Evolutionary conservation across 139 green algal genomes (phyloP), one percentile per base, ranked within the genome.

Genomic region (Zygnema cylindricum): DNA sequence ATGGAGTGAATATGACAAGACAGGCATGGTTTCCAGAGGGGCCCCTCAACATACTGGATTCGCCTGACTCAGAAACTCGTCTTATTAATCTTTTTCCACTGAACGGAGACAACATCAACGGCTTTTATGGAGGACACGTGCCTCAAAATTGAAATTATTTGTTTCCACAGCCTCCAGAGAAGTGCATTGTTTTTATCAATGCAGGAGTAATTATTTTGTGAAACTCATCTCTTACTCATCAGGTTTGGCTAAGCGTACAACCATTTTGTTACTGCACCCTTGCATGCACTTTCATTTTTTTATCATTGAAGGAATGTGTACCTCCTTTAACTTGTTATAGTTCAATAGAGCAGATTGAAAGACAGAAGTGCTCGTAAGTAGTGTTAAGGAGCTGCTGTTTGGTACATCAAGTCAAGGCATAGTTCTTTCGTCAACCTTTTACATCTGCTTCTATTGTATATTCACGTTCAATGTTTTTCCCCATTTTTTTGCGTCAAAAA

Each of bases 11-110:
- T 0, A 43, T 82, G 23, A 33, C 30, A 43, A 82, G 54, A 32
- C 76, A 82, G 76, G 54, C 76, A 54, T 82, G 76, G 76, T 69
- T 82, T 43, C 76, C 76, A 25, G 41, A 82, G 76, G 43, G 35
- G 30, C 76, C 76, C 76, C 35, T 82, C 32, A 25, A 30, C 2
- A 43, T 82, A 25, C 76, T 82, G 76, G 76, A 82, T 36, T 33
- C 76, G 30, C 30, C 76, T 36, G 76, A 82, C 32, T 2, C 43
- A 54, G 41, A n/a, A n/a, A 69, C 76, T 1, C 41, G 43, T 30
- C 76, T 82, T n/a, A 82, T 82, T 82, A 33, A 33, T 1, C 76
- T 82, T 33, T 83, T 83, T 7, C 41, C 76, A n/a, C 76, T 32
- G 32, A 83, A 83, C 69, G 43, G 41, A 83, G 76, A 54, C 41